Evolutionary conservation across 208 protist genomes (phyloP).

Genomic region (Giardia muris): DNA sequence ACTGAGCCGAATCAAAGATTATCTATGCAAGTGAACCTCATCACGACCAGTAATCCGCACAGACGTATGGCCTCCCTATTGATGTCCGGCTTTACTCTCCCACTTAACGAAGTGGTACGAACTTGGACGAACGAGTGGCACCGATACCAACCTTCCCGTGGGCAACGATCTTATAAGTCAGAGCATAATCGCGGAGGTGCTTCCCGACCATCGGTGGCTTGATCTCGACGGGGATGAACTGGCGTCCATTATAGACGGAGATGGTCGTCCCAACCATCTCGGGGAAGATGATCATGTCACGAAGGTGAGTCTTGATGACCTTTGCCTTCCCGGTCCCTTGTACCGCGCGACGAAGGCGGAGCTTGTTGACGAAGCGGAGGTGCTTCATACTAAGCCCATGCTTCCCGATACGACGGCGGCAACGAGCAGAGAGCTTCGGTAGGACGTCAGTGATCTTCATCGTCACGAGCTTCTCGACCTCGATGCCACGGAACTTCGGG

Average conservation of each 20-base stretch:
- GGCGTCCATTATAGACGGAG: conserved; percentile 97
- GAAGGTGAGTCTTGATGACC: conserved; percentile 92
- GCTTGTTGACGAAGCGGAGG: conserved; percentile 77
- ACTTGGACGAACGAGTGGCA: conserved; percentile 72
- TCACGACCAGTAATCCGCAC: too few species aligned
- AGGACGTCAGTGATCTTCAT: not conserved
- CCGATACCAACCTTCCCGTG: conserved; percentile 95
- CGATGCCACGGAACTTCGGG: not conserved
- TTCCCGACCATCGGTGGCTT: conserved; percentile 96
- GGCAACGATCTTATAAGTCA: conserved; percentile 91
- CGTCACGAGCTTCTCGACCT: not conserved
- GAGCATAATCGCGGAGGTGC: conserved; percentile 97
- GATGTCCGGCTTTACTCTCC: too few species aligned
- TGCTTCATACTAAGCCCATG: conserved; percentile 63
- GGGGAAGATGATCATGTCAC: conserved; percentile 95
- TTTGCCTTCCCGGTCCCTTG: conserved; percentile 77
- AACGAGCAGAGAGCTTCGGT: conserved; percentile 59
- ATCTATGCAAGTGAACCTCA: too few species aligned
- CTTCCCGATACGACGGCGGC: conserved; percentile 73
- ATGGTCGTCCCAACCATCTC: conserved; percentile 96
- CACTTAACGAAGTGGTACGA: conserved; percentile 53
- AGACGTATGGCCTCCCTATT: too few species aligned
- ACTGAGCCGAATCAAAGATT: too few species aligned
- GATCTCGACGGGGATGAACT: conserved; percentile 92
- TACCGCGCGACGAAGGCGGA: conserved; percentile 62